Evolutionary conservation across 768 basidiomycete genomes (phyloP), one percentile per base, ranked within the genome.

Genomic region (Boletus patriciae): DNA sequence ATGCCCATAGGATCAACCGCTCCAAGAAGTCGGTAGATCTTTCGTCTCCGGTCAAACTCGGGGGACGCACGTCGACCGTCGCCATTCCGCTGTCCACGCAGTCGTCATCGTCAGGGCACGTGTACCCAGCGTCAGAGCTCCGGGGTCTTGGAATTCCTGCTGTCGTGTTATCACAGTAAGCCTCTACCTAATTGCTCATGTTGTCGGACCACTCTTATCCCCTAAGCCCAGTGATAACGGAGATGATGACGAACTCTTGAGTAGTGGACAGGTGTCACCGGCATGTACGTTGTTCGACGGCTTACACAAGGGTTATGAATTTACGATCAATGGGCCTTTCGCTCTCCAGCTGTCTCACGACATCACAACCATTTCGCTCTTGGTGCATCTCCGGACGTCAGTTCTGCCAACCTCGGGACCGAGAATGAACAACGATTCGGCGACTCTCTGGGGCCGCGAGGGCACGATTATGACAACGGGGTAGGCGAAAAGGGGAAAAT

Each of bases 191-290:
- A 15, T 55, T 18, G 4, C 11, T 23, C 42, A 11, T 42, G n/a
- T 31, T 15, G 34, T 31, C 21, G 34, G 34, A 19, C 12, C 43
- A 13, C 49, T 50, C 46, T 53, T 18, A 55, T 3, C 15, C 16
- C 23, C 19, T 4, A 16, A 46, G 18, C 31, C 55, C 42, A 67
- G 72, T 41, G 64, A 63, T 50, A 63, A 64, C 55, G 70, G 67
- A 9, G 87, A 88, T 12, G 82, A 83, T 19, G 87, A 87, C 15
- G 85, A 87, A 15, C 72, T 86, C n/a, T 70, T 87, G 48, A 91
- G 90, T 68, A 91, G 89, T 64, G 88, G 88, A 1, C 90, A 90
- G 65, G 82, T 79, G 2, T 92, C 89, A 25, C 88, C 89, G 7
- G 74, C 81, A 58, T 84, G 88, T 86, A 68, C 64, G 80, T 66